A percentile compares a stretch with the other conserved stretches of the same genome.
These are phyloP conservation scores for Talaromyces marneffei DNA, from an alignment of 2,329 filamentous ascomycete species.

Conservation along the genomic window DNA sequence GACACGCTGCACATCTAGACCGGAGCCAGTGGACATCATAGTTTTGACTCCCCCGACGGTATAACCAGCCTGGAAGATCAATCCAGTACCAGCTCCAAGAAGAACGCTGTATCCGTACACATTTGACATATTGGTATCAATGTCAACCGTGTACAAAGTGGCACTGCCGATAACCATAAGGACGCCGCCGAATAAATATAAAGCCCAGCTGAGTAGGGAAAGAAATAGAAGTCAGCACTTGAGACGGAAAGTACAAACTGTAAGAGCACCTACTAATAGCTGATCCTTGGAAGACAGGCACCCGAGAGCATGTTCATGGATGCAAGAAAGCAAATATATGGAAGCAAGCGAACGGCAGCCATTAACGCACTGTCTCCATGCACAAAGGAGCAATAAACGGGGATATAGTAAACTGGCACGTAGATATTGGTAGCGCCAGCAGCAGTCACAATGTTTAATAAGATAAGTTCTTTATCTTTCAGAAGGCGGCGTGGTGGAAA, in stretches of 20 bases:
- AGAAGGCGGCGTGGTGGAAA: conserved; percentile 36
- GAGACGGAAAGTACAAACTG: neutral
- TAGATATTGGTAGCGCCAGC: conserved; percentile 25
- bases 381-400: conserved; percentile 48
- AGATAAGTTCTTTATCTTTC: conserved; percentile 21
- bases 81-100: conserved; percentile 20
- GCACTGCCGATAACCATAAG: conserved; percentile 22
- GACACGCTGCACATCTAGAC: neutral
- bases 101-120: conserved; percentile 26
- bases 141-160: conserved; percentile 18
- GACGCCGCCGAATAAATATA: conserved; percentile 22
- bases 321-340: conserved; percentile 19
- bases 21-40: neutral
- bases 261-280: conserved; percentile 15
- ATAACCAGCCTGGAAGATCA: conserved; percentile 19
- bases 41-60: conserved; percentile 10
- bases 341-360: conserved; percentile 26
- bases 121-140: conserved; percentile 12
- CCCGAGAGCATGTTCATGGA: conserved; percentile 20
- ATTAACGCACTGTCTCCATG: conserved; percentile 33
- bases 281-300: conserved; percentile 17
- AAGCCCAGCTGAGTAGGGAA: conserved; percentile 14
- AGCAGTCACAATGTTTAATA: conserved; percentile 33
- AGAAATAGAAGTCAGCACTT: neutral
- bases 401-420: conserved; percentile 46